Base-by-base conservation (phyloP, 2,329 filamentous ascomycete species). In the Blastomyces parvus region DNA sequence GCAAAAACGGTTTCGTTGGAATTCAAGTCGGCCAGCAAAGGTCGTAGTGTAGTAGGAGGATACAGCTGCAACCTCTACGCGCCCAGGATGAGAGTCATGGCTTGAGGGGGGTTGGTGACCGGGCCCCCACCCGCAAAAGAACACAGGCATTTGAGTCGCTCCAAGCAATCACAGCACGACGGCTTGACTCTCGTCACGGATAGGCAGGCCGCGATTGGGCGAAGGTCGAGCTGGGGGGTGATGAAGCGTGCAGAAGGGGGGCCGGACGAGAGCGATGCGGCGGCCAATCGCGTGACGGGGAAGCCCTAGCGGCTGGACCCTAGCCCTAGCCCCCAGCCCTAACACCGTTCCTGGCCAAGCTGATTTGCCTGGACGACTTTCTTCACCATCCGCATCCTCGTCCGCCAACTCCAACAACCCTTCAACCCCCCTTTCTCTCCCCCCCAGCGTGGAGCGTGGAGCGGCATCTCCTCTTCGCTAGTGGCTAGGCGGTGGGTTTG, bases 231-330 rank as follows among this genome's bases (percentile, higher is more conserved):
- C 17, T 22, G 9, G 57, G 25, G 27, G 57, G 68, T 70, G 69
- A 70, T 66, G 65, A 65, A 64, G 56, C 62, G 62, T 70, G 69
- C 69, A 70, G 66, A 70, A 67, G 70, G 70, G 70, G 70, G 67
- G 25, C 11, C 14, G 63, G 61, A 60, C 62, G 57, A 63, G 63
- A 66, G 65, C 66, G 68, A 44, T 55, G 33, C 25, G 44, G 60
- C 65, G 67, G 61, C 63, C 57, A 42, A 46, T 42, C 53, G 62
- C 27, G 30, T 57, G 60, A 64, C 62, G 60, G 40, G 50, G 55
- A 63, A 62, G 55, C 52, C 62, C 33, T 64, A 60, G 60, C 62
- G 61, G 33, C 50, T 33, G 44, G 17, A 38, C 40, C 36, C 48
- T 63, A 62, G 59, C 60, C 59, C 56, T 57, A 44, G 30, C 22